Base-by-base conservation (phyloP, 352 stramenopile species). In the Pythium aphanidermatum region DNA sequence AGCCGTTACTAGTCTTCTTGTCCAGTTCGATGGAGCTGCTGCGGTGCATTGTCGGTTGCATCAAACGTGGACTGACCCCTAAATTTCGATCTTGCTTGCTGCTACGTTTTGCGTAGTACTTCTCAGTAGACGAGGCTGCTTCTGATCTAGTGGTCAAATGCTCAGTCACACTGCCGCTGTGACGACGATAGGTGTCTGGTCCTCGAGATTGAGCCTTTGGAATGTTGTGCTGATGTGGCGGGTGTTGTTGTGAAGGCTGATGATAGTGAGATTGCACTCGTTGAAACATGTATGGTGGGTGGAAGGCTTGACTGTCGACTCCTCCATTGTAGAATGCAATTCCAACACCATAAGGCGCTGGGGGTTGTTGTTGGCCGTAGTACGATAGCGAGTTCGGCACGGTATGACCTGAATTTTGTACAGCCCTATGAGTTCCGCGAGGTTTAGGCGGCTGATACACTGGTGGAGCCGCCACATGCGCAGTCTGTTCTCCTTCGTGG, bases 91-190 rank as follows among this genome's bases (percentile, higher is more conserved):
- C 65, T 12, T 47, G 46, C 3, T 37, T 35, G 24, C 53, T 59
- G 28, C n/a, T 46, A 19, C 66, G 68, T 40, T 83, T 70, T 24
- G 44, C 43, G 47, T 60, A 58, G 38, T 73, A 75, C 31, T 78
- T 81, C 10, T 66, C 54, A 13, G 61, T 58, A 6, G 73, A 43
- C 3, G 50, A 80, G 3, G 65, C 71, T 12, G 60, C 50, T 21
- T 75, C 57, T 5, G 72, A 86, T 9, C 74, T 66, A 9, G 67
- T 85, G 20, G 72, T 84, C 44, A 86, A 57, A 23, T 70, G 70
- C 46, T 88, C 80, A 24, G 65, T 85, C 28, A 79, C 76, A 28
- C 60, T 84, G 41, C 76, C 80, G 26, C 80, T 92, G 51, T 92
- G 71, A 10, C 80, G 61, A 1, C 80, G 68, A 26, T 83, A 58